A percentile compares a stretch with the other conserved stretches of the same genome.
Conservation (phyloP, 192 early-diverging fungal genomes). For the Lobosporangium transversale region DNA sequence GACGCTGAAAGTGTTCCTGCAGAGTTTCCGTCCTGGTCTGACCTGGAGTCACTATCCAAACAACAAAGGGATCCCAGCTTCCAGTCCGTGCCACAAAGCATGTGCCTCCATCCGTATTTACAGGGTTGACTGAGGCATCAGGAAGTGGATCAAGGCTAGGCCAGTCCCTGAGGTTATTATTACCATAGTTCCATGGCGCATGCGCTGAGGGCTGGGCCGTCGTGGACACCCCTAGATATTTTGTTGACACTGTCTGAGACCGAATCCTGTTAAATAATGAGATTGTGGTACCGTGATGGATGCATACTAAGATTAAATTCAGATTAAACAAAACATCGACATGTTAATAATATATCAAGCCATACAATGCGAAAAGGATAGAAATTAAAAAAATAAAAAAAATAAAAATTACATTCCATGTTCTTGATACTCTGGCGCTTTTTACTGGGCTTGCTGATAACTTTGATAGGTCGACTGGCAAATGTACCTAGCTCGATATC, state of each 20-base stretch:
- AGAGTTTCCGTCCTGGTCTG: slow-evolving; percentile 58
- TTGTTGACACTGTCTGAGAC: slow-evolving; percentile 90
- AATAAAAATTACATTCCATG: slow-evolving; percentile 73
- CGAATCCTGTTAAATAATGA: slow-evolving; percentile 91
- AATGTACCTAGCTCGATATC: slow-evolving; percentile 72
- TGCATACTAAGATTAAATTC: slow-evolving; percentile 65
- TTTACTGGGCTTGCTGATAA: slow-evolving; percentile 93
- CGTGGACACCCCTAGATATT: slow-evolving; percentile 77
- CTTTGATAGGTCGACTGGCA: slow-evolving; percentile 83
- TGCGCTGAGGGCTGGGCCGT: slow-evolving; percentile 50
- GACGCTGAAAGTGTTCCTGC: slow-evolving; percentile 64
- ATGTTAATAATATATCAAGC: no score
- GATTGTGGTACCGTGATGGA: slow-evolving; percentile 86
- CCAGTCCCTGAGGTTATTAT: slow-evolving; percentile 47
- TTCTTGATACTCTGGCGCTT: slow-evolving; percentile 89
- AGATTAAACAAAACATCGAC: background rate
- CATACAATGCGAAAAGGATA: no score
- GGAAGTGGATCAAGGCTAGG: slow-evolving; percentile 37
- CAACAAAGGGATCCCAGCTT: slow-evolving; percentile 89
- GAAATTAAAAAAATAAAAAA: no score
- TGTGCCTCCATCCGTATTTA: slow-evolving; percentile 58
- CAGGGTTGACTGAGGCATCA: slow-evolving; percentile 33
- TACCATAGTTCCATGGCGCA: slow-evolving; percentile 53
- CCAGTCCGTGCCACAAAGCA: slow-evolving; percentile 81
- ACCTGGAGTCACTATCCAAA: slow-evolving; percentile 82